Evolutionary conservation across 2,329 filamentous ascomycete species (phyloP), one percentile per base, ranked within the genome.

Genomic region (Fusarium metavorans): DNA sequence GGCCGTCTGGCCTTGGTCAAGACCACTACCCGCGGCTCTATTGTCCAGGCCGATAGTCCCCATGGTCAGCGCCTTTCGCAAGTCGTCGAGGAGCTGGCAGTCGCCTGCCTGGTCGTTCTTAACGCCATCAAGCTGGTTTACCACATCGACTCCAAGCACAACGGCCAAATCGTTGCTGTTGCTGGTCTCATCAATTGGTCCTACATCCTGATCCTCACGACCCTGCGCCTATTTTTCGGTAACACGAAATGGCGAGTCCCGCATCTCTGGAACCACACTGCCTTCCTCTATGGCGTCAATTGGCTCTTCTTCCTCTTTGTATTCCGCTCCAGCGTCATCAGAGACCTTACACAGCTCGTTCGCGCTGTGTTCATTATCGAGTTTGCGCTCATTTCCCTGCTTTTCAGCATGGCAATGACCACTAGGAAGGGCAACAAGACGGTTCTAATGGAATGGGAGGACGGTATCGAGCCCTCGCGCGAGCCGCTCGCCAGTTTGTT

Each of bases 351-450:
- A 86, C 59, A 94, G 93, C 9, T 83, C 81, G 63, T 82, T 91
- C 43, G 86, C 91, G 5, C 88, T 58, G 86, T 98, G 56, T 88
- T 91, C 72, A 91, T 95, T 71, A 84, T 89, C 68, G 92, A 97
- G 78, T 98, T 98, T 79, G 85, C 87, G 2, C 85, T 98, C 69
- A 91, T 90, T 7, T 92, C 93, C 1, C 81, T 97, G 14, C 88
- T 99, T 14, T 92, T 95, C 63, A 82, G 90, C 54, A 92, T 98
- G 80, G 91, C 94, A 50, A 83, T 97, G 66, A 93, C 92, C 61
- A 97, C 95, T 71, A 92, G 97, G 74, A 97, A 95, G 84, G 97
- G 97, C 52, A 98, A 98, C 83, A 97, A 95, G 83, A 91, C 93
- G 4, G 94, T 99, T 14, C 84, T 95, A 54, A 82, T 98, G 79